A percentile compares a stretch with the other conserved stretches of the same genome.
Evolutionary conservation across 148 eudicot genomes (phyloP).

Genomic region (Fagopyrum tataricum): DNA sequence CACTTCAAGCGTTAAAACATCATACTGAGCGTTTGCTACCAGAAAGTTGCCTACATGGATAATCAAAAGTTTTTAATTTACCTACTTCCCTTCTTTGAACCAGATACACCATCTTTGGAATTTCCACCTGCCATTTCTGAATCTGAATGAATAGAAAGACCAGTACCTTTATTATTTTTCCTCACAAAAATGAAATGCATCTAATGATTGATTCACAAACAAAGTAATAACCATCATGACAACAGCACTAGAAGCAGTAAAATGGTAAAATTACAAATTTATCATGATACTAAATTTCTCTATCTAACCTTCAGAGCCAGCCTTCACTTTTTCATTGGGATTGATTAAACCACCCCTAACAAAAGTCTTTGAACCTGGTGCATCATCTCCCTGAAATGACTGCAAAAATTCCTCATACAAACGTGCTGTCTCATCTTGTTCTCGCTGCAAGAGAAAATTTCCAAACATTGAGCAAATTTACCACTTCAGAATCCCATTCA

Average conservation of each 20-base stretch:
- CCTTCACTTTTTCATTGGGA: constrained; percentile 67
- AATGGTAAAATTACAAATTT: constrained; percentile 11
- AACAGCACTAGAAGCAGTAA: constrained; percentile 6
- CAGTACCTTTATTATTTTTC: constrained; percentile 80
- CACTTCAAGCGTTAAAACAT: background rate
- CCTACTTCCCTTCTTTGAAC: constrained; percentile 99
- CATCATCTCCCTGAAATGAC: constrained; percentile 81
- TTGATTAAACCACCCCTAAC: constrained; percentile 90
- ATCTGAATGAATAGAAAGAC: constrained; percentile 84
- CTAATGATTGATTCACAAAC: constrained; percentile 44
- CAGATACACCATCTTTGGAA: constrained; percentile 99
- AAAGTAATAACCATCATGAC: constrained; percentile 11
- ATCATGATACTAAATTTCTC: background rate
- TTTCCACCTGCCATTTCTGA: constrained; percentile 99
- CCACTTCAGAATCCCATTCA: background rate
- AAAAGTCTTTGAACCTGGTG: constrained; percentile 77
- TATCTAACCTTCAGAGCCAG: constrained; percentile 73
- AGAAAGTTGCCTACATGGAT: constrained; percentile 42
- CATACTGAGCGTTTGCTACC: background rate
- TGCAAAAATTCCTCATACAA: constrained; percentile 83
- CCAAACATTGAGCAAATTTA: background rate
- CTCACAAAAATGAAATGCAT: constrained; percentile 42
- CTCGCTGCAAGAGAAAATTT: constrained; percentile 44
- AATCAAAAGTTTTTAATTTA: constrained; percentile 80
- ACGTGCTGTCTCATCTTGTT: constrained; percentile 88